Conservation (phyloP, 768 basidiomycete species). For the Rhodotorula babjevae region DNA sequence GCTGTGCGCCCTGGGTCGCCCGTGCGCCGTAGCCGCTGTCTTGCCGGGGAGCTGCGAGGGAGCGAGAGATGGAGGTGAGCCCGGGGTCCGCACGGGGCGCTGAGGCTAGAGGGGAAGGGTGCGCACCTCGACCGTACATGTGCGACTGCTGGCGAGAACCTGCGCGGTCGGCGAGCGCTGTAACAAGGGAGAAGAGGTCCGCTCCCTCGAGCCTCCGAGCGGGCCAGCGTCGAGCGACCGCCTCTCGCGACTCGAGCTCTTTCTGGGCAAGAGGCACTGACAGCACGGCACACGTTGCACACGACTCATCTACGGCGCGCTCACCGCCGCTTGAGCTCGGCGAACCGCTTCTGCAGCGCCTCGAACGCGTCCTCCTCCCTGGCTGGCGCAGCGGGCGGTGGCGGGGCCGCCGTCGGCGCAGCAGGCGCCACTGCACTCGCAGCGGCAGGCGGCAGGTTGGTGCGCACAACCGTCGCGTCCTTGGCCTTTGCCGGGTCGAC, state of each 20-base stretch:
- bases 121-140: slow-evolving; percentile 8
- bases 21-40: not conserved
- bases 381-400: not conserved
- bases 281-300: too few species aligned
- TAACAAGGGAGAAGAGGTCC: not conserved
- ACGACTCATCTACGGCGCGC: too few species aligned
- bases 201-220: too few species aligned
- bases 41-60: not conserved
- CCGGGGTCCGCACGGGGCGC: too few species aligned
- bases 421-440: not conserved
- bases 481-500: slow-evolving; percentile 14
- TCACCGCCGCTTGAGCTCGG: slow-evolving; percentile 76
- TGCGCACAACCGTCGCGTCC: slow-evolving; percentile 10
- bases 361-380: slow-evolving; percentile 65
- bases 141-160: not conserved
- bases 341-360: slow-evolving; percentile 71
- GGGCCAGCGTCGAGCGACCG: too few species aligned
- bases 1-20: not conserved
- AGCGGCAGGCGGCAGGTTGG: slow-evolving; percentile 13
- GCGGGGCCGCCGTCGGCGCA: not conserved
- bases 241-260: not conserved
- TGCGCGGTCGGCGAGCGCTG: not conserved
- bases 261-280: too few species aligned
- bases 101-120: not conserved
- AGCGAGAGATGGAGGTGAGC: not conserved